A percentile compares a stretch with the other conserved stretches of the same genome.
Evolutionary conservation across 2,329 filamentous ascomycete genomes (phyloP).

Genomic region (Phaeosphaeriaceae sp.): DNA sequence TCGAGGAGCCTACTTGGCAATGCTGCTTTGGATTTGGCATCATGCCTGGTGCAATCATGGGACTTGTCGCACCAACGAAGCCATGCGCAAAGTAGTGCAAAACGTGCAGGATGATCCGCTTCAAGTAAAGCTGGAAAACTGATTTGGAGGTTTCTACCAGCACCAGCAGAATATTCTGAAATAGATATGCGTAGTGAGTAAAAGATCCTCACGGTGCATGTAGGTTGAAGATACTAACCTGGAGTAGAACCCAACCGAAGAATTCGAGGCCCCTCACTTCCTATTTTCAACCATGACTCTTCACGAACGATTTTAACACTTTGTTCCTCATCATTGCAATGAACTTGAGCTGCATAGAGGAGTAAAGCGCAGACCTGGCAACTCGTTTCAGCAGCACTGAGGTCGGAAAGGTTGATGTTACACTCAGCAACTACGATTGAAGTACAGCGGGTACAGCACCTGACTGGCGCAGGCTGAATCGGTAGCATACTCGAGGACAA

Average conservation of each 20-base stretch:
- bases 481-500: slow-evolving; percentile 6
- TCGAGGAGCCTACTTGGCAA: slow-evolving; percentile 17
- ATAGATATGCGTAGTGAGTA: slow-evolving; percentile 9
- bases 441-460: slow-evolving; percentile 10
- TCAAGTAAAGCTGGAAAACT: slow-evolving; percentile 10
- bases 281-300: background rate
- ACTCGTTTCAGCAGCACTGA: slow-evolving; percentile 8
- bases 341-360: slow-evolving; percentile 5
- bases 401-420: slow-evolving; percentile 10
- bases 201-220: slow-evolving; percentile 2
- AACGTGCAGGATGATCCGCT: slow-evolving; percentile 7
- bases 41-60: slow-evolving; percentile 10
- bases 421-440: slow-evolving; percentile 6
- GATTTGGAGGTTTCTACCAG: slow-evolving; percentile 3
- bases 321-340: slow-evolving; percentile 5
- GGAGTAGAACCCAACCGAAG: background rate
- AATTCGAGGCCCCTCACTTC: background rate
- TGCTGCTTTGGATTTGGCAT: slow-evolving; percentile 6
- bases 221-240: background rate
- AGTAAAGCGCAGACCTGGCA: slow-evolving; percentile 8
- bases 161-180: slow-evolving; percentile 5
- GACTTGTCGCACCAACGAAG: slow-evolving; percentile 10
- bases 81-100: slow-evolving; percentile 12
- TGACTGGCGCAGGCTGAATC: slow-evolving; percentile 3
- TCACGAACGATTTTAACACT: slow-evolving; percentile 8